These are phyloP conservation scores for Phialocephala sp. DNA, from an alignment of 2,329 filamentous ascomycete genomes.

Conservation along the genomic window DNA sequence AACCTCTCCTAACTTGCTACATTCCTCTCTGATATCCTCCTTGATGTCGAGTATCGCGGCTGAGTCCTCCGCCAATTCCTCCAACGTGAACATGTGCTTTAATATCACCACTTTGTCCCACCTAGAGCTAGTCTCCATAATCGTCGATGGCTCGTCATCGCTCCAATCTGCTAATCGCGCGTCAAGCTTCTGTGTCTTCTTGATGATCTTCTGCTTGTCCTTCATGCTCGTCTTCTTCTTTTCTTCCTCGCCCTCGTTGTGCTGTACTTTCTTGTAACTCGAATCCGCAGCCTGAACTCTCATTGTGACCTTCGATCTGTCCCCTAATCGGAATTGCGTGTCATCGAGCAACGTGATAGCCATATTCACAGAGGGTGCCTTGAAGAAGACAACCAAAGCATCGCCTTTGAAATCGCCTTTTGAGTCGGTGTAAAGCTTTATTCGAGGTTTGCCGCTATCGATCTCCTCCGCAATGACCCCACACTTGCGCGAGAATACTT, in stretches of 20 bases:
- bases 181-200: constrained; percentile 87
- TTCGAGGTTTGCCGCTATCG: constrained; percentile 82
- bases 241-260: constrained; percentile 55
- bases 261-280: constrained; percentile 88
- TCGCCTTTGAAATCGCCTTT: constrained; percentile 91
- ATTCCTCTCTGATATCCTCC: constrained; percentile 91
- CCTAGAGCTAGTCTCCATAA: constrained; percentile 61
- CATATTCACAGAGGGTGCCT: constrained; percentile 88
- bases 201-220: constrained; percentile 89
- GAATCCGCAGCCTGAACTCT: constrained; percentile 83
- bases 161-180: constrained; percentile 95
- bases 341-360: constrained; percentile 83
- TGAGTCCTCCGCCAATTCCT: constrained; percentile 85
- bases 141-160: constrained; percentile 75
- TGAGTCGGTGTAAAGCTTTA: constrained; percentile 90
- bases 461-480: constrained; percentile 95
- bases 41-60: constrained; percentile 88
- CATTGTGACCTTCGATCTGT: constrained; percentile 58
- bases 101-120: constrained; percentile 86
- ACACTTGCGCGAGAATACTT: constrained; percentile 82
- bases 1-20: constrained; percentile 82
- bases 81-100: constrained; percentile 89
- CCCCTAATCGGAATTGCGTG: constrained; percentile 74
- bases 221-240: constrained; percentile 58
- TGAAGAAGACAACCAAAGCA: constrained; percentile 91